Percentiles rank a stretch among this genome's conserved stretches.
phyloP scores from a whole-genome alignment of 768 basidiomycete genomes.

The Russula vinacea region DNA sequence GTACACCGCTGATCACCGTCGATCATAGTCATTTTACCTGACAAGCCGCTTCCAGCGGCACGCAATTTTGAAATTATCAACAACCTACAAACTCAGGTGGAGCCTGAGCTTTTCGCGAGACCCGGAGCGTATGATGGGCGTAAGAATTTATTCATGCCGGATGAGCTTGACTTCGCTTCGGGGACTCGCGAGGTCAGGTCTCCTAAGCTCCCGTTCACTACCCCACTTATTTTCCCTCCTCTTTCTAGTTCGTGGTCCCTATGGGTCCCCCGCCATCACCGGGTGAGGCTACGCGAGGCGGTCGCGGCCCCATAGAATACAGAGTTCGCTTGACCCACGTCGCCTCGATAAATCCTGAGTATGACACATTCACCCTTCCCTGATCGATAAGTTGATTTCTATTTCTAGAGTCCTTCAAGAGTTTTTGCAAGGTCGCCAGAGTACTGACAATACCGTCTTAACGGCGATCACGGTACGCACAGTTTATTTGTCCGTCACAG shows the following conservation, averaged over 20 bases:
- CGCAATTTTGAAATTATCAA: constrained; percentile 71
- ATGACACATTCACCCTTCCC: constrained; percentile 41
- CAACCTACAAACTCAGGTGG: constrained; percentile 54
- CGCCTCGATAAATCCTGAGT: constrained; percentile 81
- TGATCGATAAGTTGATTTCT: constrained; percentile 11
- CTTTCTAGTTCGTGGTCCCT: constrained; percentile 57
- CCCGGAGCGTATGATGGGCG: constrained; percentile 74
- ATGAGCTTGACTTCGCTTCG: constrained; percentile 55
- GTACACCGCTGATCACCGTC: constrained; percentile 1
- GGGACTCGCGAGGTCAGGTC: constrained; percentile 48
- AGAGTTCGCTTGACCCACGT: constrained; percentile 64
- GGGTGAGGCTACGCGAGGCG: constrained; percentile 5
- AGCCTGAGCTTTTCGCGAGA: constrained; percentile 68
- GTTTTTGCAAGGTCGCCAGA: constrained; percentile 63
- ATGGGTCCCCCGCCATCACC: constrained; percentile 39
- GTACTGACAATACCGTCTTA: constrained; percentile 62
- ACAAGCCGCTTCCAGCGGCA: constrained; percentile 62
- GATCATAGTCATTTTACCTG: constrained; percentile 59
- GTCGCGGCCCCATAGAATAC: constrained; percentile 56
- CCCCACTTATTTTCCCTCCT: constrained; percentile 14
- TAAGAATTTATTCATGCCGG: constrained; percentile 68
- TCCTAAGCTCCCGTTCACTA: not conserved
- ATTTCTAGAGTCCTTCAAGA: constrained; percentile 58
- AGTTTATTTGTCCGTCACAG: not conserved
- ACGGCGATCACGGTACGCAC: constrained; percentile 60